Percentiles rank a stretch among this genome's conserved stretches.
Conservation (phyloP, 1,139 yeast genomes). For the Debaryomycetaceae sp. region DNA sequence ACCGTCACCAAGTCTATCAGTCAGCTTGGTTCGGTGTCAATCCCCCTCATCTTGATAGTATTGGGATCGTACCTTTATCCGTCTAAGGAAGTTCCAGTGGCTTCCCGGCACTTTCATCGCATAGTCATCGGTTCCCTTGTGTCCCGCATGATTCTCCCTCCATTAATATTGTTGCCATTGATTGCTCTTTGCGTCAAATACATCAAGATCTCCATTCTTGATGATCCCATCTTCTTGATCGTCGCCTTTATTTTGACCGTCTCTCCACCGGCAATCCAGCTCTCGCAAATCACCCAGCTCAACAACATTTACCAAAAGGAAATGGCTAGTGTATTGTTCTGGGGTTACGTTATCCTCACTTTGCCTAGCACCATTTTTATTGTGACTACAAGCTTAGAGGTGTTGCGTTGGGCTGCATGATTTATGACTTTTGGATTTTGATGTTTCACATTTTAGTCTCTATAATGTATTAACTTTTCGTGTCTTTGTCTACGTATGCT, state of each 20-base stretch:
- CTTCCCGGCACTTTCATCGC: constrained; percentile 53
- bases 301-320: constrained; percentile 75
- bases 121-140: constrained; percentile 66
- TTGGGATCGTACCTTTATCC: constrained; percentile 77
- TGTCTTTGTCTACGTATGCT: too few relatives aligned
- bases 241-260: constrained; percentile 73
- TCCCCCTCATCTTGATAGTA: constrained; percentile 75
- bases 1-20: constrained; percentile 74
- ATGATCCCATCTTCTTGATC: constrained; percentile 78
- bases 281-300: constrained; percentile 77
- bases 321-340: constrained; percentile 83
- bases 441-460: too few relatives aligned
- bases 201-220: constrained; percentile 64
- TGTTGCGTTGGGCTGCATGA: constrained; percentile 46
- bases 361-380: constrained; percentile 74
- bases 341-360: constrained; percentile 79
- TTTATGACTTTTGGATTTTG: too few relatives aligned
- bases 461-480: too few relatives aligned
- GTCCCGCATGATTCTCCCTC: constrained; percentile 76
- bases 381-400: constrained; percentile 67
- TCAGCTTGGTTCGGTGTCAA: constrained; percentile 84
- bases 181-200: constrained; percentile 66
- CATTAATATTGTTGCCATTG: constrained; percentile 62
- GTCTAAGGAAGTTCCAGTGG: constrained; percentile 60
- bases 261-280: constrained; percentile 83